Base-by-base conservation (phyloP, 164 flowering plant genomes). In the Stephania cephalantha region DNA sequence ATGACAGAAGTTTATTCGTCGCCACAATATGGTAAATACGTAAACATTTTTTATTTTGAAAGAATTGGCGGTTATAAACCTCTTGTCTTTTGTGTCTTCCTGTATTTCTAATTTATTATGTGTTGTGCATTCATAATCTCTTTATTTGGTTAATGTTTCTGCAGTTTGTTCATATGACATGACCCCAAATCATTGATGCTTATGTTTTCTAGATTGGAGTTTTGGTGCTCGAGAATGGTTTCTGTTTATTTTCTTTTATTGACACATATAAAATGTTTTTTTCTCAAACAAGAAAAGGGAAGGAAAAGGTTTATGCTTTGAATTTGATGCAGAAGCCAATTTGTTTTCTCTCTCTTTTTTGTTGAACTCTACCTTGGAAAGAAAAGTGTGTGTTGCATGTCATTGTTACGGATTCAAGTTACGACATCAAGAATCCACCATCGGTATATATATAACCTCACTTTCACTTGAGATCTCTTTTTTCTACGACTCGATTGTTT, bases 1-100 rank as follows among this genome's bases (percentile, higher is more conserved):
- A 72, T 46, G 13, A 74, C 77, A 46, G 79, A 74, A 71, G 29
- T 70, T 69, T 77, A 77, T 66, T 66, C 70, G 55, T 18, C 74
- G 31, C 72, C 70, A 31, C 55, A 58, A 46, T 77, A 77, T 68
- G 82, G 83, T 81, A 50, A 73, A 73, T 75, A 42, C 46, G 46
- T 35, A 29, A 2, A 69, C 9, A 1, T 31, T 31, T 58, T 58
- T 11, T 65, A 30, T 20, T 5, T 20, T 29, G 46, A 46, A 6
- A 6, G n/a, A 31, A 15, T 9, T 20, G 63, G 13, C 69, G 35
- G 46, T 35, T n/a, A 35, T 35, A 2, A 17, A 1, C 18, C 20
- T 9, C 22, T 17, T 65, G 58, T 46, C 29, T 68, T 46, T 46
- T 46, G 46, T 45, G 53, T 35, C 20, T 58, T 18, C 64, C 64